Base-by-base conservation (phyloP, 306 rosid species). In the Cicer judaicum region DNA sequence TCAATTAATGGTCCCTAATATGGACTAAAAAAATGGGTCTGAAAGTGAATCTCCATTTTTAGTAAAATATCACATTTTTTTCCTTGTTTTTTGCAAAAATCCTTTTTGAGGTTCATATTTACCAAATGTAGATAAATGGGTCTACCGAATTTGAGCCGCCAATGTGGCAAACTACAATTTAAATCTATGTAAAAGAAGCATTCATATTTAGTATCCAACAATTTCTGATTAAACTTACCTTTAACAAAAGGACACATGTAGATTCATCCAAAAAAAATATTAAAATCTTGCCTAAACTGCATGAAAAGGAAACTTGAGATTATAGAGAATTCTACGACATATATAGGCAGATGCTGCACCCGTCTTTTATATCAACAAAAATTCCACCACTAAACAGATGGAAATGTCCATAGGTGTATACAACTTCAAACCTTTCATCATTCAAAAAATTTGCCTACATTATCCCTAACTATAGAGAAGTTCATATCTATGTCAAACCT, bases 371-470 rank as follows among this genome's bases (percentile, higher is more conserved):
- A 10, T n/a, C 63, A 79, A 68, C 19, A 54, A 77, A 48, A 57
- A 64, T 29, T 42, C 68, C 65, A 79, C 64, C 73, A 50, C 46
- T 61, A 61, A 64, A 14, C 69, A 64, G 38, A 64, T 29, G 29
- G 62, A 43, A 52, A 67, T 3, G 38, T 50, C 46, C 61, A 54
- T 42, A 44, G 15, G 40, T 68, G 54, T 53, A 52, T 70, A 78
- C 24, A 75, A 5, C 73, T 61, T 68, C 54, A 61, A 47, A 49
- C 47, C 50, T 38, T 68, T 40, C 79, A 73, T 49, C 59, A 62
- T 65, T 75, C 55, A 63, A 70, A 76, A 41, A 76, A 60, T 34
- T 59, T 75, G 62, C 59, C 75, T 70, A 29, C 49, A 77, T 63
- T 63, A 76, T 34, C 80, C 59, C 67, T 16, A 63, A 14, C 52